Percentiles rank a stretch among this genome's conserved stretches.
Evolutionary conservation across 441 rosid genomes (phyloP).

Genomic region (Dalechampia spathulata): DNA sequence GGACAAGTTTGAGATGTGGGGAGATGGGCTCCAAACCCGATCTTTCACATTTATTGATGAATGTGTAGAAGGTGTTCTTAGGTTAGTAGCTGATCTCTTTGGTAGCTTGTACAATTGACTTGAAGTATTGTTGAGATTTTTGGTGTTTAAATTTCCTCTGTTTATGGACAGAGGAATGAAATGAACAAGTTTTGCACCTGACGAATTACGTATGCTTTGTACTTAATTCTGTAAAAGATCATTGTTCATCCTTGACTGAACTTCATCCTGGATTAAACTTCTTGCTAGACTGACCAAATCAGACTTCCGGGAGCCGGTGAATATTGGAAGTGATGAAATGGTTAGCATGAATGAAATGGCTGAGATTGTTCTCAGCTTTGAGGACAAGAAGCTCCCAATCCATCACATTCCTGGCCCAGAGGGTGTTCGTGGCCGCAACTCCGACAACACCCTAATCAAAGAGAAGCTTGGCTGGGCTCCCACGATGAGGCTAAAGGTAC

Average conservation of each 20-base stretch:
- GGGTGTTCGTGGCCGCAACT: constrained; percentile 97
- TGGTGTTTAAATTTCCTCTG: neutral
- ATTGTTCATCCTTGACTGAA: neutral
- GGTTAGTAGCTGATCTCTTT: constrained; percentile 32
- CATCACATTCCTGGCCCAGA: constrained; percentile 97
- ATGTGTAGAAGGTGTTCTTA: constrained; percentile 95
- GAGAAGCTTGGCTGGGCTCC: constrained; percentile 99
- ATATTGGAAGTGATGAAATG: constrained; percentile 98
- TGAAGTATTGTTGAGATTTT: neutral
- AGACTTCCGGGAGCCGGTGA: constrained; percentile 96
- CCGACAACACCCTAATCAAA: constrained; percentile 85
- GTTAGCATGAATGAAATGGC: constrained; percentile 99
- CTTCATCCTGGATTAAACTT: neutral
- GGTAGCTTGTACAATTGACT: neutral
- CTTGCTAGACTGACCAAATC: constrained; percentile 69
- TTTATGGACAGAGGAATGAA: neutral
- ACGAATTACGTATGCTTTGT: neutral
- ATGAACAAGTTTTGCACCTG: neutral
- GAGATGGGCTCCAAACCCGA: constrained; percentile 96
- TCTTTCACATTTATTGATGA: constrained; percentile 98
- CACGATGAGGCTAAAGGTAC: constrained; percentile 87
- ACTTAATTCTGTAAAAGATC: neutral
- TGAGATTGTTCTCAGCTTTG: constrained; percentile 87
- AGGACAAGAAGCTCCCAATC: constrained; percentile 69
- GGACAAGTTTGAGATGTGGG: constrained; percentile 99